Conservation (phyloP, 108 stramenopile genomes). For the Bacterosira constricta region DNA sequence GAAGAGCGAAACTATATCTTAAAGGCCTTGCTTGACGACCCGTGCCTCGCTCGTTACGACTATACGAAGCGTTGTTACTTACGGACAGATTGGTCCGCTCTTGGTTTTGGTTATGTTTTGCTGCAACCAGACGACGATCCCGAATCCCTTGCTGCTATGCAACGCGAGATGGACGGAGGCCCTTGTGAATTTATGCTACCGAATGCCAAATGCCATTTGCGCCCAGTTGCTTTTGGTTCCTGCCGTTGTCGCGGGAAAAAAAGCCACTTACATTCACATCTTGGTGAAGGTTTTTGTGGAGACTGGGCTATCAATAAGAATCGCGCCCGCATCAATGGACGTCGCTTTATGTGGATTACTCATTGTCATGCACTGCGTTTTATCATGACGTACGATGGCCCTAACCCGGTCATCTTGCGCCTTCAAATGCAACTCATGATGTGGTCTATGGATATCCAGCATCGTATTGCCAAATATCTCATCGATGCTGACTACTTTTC, state of each 20-base stretch:
- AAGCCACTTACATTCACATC: not conserved
- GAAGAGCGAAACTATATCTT: not conserved
- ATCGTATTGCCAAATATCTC: no score
- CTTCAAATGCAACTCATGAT: constrained; percentile 4
- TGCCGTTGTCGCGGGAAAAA: not conserved
- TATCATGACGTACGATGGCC: no score
- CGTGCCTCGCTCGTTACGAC: constrained; percentile 1
- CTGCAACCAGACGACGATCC: not conserved
- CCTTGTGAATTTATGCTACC: no score
- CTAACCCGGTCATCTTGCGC: not conserved
- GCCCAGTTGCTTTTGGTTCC: not conserved
- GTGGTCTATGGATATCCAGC: no score
- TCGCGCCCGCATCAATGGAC: no score
- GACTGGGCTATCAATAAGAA: no score
- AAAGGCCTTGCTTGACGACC: constrained; percentile 1
- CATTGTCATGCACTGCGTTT: no score
- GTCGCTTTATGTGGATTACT: no score
- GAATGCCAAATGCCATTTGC: not conserved
- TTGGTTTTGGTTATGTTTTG: not conserved
- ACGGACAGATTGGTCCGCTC: not conserved
- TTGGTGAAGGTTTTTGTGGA: no score
- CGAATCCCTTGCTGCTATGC: not conserved
- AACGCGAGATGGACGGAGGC: not conserved
- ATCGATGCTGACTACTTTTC: no score
- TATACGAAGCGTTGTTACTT: not conserved